Conservation (phyloP, 495 filamentous ascomycete genomes). For the Cudoniella acicularis region DNA sequence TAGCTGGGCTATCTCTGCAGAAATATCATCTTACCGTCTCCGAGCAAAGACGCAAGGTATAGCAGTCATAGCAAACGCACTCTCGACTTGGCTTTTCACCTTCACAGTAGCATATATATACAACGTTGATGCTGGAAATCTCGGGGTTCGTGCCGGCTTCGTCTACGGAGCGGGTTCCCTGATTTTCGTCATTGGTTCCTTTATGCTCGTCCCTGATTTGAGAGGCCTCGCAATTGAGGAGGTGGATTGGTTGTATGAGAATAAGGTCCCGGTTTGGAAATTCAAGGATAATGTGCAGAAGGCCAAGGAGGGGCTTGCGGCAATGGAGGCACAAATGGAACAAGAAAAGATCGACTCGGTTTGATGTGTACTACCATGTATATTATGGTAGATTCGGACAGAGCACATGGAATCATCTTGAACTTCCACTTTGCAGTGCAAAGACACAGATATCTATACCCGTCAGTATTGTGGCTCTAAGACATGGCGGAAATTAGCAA, state of each 20-base stretch:
- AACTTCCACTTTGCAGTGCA: too few species aligned
- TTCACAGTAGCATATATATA: constrained; percentile 54
- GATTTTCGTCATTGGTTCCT: constrained; percentile 36
- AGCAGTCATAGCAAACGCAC: constrained; percentile 24
- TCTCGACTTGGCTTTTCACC: constrained; percentile 48
- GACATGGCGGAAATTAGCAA: too few species aligned
- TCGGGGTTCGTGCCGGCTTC: constrained; percentile 48
- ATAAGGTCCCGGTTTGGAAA: constrained; percentile 57
- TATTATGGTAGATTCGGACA: too few species aligned
- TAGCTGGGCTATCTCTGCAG: constrained; percentile 13
- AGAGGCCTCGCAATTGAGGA: constrained; percentile 66
- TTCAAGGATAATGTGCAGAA: constrained; percentile 59
- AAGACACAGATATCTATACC: too few species aligned
- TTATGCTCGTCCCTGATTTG: constrained; percentile 66
- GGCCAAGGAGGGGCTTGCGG: constrained; percentile 4
- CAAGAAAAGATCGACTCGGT: not conserved
- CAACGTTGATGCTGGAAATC: constrained; percentile 52
- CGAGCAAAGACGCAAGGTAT: constrained; percentile 16
- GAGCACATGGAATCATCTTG: too few species aligned
- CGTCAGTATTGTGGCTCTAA: too few species aligned
- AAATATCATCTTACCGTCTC: constrained; percentile 14
- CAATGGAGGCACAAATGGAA: constrained; percentile 3
- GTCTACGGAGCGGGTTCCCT: constrained; percentile 51
- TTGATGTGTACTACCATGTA: not conserved
- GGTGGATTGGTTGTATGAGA: constrained; percentile 66